Evolutionary conservation across 306 rosid genomes (phyloP).

Genomic region (Lupinus albus): DNA sequence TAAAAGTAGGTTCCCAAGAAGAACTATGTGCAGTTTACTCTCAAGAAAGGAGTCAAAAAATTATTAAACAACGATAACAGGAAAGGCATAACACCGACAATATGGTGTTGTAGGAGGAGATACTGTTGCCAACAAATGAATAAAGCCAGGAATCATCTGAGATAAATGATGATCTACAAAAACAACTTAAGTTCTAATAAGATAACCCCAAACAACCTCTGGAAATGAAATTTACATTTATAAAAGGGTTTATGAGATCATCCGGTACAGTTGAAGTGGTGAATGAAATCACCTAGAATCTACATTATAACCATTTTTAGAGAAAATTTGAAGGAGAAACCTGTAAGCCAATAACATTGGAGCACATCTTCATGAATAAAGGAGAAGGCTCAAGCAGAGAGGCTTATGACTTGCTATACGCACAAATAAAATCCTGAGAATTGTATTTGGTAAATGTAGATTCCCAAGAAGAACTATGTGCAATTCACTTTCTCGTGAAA

Average conservation of each 20-base stretch:
- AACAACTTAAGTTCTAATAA: neutral
- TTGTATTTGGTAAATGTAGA: slow-evolving; percentile 27
- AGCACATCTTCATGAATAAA: slow-evolving; percentile 60
- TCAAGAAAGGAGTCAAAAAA: too few species aligned
- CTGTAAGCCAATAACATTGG: slow-evolving; percentile 85
- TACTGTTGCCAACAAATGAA: neutral
- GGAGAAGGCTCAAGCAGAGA: slow-evolving; percentile 88
- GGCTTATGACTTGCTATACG: slow-evolving; percentile 57
- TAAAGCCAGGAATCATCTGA: neutral
- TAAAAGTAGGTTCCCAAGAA: slow-evolving; percentile 54
- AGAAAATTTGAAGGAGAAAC: neutral
- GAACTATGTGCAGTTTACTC: slow-evolving; percentile 58
- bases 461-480: slow-evolving; percentile 75
- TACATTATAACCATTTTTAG: neutral
- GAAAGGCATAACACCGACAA: too few species aligned
- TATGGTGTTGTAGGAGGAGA: too few species aligned
- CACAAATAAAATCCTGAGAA: slow-evolving; percentile 82
- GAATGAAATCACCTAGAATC: neutral
- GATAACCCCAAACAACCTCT: neutral
- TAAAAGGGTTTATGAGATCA: too few species aligned
- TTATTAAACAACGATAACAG: neutral
- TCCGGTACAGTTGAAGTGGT: neutral
- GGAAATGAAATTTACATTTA: neutral
- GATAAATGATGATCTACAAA: neutral
- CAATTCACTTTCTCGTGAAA: neutral